Evolutionary conservation across 2,329 filamentous ascomycete genomes (phyloP), one percentile per base, ranked within the genome.

Genomic region (Fusarium agapanthi): DNA sequence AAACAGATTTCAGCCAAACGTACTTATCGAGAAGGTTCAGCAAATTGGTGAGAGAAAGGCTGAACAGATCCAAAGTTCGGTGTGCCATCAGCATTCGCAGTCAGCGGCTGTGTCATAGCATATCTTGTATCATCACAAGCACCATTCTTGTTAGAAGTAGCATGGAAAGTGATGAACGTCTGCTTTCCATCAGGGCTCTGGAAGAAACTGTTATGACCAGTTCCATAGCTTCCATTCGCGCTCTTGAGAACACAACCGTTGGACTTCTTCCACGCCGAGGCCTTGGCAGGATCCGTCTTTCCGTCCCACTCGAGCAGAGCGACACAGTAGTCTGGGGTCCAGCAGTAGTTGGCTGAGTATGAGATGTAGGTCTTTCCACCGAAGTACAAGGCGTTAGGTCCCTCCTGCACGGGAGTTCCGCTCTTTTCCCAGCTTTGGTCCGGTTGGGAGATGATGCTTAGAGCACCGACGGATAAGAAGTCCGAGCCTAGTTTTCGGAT

Each of bases 191-290:
- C 87, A 0, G 88, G 87, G 69, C 86, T 89, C 34, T 78, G 80
- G 79, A 90, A 89, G 82, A 90, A 90, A 6, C 86, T 87, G 72
- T 89, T 89, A 68, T 89, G 87, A 1, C 87, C 88, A 0, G 87
- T 86, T 20, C 88, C 87, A 55, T 86, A 89, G 75, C 88, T 88
- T 7, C 87, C 87, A 65, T 89, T 89, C 5, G 84, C 87, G 48
- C 83, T 85, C 26, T 81, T 84, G 41, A 90, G 84, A 6, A 87
- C 81, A 14, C 86, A 87, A 0, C 86, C 86, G 22, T 78, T 75
- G 6, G 80, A 84, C 81, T 89, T 90, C 7, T 77, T 82, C 88
- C 88, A 90, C 16, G 83, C 85, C 0, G 75, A 75, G 0, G 79
- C 72, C 22, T 77, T 73, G 20, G 83, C 78, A 0, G 88, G 88